Percentiles rank a stretch among this genome's conserved stretches.
Evolutionary conservation across 2,329 filamentous ascomycete species (phyloP).

Genomic region (Polychaeton citri): DNA sequence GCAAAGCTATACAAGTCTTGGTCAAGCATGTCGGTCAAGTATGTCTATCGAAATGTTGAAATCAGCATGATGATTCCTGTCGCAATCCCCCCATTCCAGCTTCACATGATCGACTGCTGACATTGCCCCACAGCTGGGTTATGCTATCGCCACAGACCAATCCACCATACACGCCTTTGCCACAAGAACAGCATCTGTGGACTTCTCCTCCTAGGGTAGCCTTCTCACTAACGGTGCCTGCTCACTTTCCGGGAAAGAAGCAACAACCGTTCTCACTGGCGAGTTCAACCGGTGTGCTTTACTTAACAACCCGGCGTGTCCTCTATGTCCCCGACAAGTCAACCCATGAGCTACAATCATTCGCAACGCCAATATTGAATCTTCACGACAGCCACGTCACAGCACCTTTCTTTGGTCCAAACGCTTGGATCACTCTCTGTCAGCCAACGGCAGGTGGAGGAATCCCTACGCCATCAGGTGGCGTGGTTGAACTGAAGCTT

Average conservation of each 20-base stretch:
- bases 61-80: not conserved
- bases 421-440: constrained; percentile 72
- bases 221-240: constrained; percentile 43
- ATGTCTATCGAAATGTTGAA: constrained; percentile 1
- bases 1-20: too few relatives aligned
- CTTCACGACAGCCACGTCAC: constrained; percentile 75
- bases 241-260: constrained; percentile 53
- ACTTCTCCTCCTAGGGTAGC: constrained; percentile 68
- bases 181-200: constrained; percentile 69
- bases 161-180: constrained; percentile 62
- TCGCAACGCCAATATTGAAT: constrained; percentile 77
- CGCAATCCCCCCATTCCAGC: not conserved
- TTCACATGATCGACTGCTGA: constrained; percentile 5
- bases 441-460: constrained; percentile 73
- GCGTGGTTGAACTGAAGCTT: constrained; percentile 66
- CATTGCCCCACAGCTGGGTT: constrained; percentile 55
- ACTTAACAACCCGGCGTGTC: constrained; percentile 42
- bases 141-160: constrained; percentile 60
- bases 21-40: constrained; percentile 11
- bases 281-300: constrained; percentile 11
- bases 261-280: constrained; percentile 20
- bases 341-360: constrained; percentile 62
- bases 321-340: constrained; percentile 71
- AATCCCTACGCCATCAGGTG: constrained; percentile 57
- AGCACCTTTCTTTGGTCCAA: constrained; percentile 84